Evolutionary conservation across 208 protist species (phyloP), one percentile per base, ranked within the genome.

Genomic region (Wallacemonas sp.): DNA sequence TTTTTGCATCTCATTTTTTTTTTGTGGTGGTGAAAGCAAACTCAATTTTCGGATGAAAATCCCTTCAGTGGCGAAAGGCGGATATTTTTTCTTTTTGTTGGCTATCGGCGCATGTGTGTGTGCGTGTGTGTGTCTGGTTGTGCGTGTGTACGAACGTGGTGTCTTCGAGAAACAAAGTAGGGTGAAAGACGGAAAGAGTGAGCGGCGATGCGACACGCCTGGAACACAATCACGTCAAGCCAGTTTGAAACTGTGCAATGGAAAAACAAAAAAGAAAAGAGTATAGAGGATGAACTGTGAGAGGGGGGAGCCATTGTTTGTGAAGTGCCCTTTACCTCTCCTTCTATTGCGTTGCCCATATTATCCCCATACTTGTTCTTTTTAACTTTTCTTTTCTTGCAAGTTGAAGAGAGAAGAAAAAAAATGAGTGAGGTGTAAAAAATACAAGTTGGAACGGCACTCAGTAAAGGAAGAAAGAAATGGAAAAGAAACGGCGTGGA

Each of bases 111-210:
- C 28, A 38, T 28, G 22, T 68, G 31, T 39, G 57, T 61, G 16
- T 61, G 42, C 16, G 41, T 65, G 50, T 48, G 41, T 65, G n/a
- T n/a, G n/a, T n/a, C n/a, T n/a, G n/a, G n/a, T 38, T 70, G 63
- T 65, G n/a, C 3, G 18, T 61, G 8, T n/a, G 26, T 45, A 44
- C 11, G 7, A 29, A 18, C 38, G 4, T 18, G 31, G 8, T 3
- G 31, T 16, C 23, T 7, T 11, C 7, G 50, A 57, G 26, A 18
- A 26, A 7, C 25, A 39, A 57, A 11, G 28, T 23, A 5, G 26
- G 10, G 14, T 36, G 25, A 8, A n/a, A n/a, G n/a, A n/a, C n/a
- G n/a, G n/a, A n/a, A n/a, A n/a, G n/a, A n/a, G n/a, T n/a, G n/a
- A n/a, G n/a, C n/a, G n/a, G n/a, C n/a, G n/a, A n/a, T n/a, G n/a